Evolutionary conservation across 1,284 basidiomycete species (phyloP), one percentile per base, ranked within the genome.

Genomic region (Stygiomarasmius scandens): DNA sequence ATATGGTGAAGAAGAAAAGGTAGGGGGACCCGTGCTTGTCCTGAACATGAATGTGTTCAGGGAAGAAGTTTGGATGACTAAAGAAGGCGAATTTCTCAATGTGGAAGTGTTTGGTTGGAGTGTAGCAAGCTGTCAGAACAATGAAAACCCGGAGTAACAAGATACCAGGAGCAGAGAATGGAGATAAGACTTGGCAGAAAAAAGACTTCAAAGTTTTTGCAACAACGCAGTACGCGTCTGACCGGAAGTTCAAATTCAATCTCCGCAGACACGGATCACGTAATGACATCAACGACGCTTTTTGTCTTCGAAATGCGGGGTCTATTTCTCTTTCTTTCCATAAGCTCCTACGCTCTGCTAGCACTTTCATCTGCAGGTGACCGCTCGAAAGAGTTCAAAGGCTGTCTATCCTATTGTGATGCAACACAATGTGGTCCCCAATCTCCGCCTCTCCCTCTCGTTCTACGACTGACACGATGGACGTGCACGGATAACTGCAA

Each of bases 401-500:
- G 19, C n/a, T 62, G 61, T 46, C n/a, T 55, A 19, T 49, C 24
- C 32, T 24, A 49, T 6, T 62, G 61, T 32, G 51, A 56, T 16
- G 24, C 49, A 24, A 5, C 54, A 19, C 43, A 54, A 50, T 62
- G 61, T n/a, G n/a, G n/a, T 43, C 44, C 45, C 19, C 50, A 29
- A 23, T 22, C 46, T 20, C 19, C 34, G 25, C 51, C 65, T 8
- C 68, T 84, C 58, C 68, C 83, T 49, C 61, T 84, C 54, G 58
- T 77, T 22, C 71, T 89, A 54, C 80, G 77, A 43, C 61, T 88
- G 62, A 90, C 80, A 61, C 82, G 69, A 62, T 90, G 82, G 96
- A 85, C 90, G 19, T 98, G 96, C 74, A 67, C 73, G 12, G 93
- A 93, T 66, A 83, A 98, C 71, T 98, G 96, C 81, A 86, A 86